Evolutionary conservation across 192 early-diverging fungal species (phyloP).

Genomic region (Coemansia umbellata): DNA sequence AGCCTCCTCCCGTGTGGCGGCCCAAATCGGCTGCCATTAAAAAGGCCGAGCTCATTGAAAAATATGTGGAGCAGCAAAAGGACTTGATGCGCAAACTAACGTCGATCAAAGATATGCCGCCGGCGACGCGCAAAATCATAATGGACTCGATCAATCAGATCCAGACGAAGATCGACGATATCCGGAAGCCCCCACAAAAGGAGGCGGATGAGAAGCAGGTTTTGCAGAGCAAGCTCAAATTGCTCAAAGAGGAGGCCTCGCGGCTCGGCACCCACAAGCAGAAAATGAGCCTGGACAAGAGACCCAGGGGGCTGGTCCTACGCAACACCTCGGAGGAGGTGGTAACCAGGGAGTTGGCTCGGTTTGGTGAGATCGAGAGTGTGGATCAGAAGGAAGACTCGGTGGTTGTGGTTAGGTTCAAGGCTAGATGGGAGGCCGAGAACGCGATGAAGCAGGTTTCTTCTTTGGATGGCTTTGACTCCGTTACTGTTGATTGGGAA

Average conservation of each 20-base stretch:
- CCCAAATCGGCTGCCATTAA: conserved; percentile 45
- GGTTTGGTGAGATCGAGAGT: conserved; percentile 38
- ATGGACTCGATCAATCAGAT: conserved; percentile 51
- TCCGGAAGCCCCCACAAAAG: conserved; percentile 14
- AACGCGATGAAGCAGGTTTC: conserved; percentile 25
- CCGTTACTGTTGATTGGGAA: conserved; percentile 32
- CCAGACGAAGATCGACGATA: conserved; percentile 33
- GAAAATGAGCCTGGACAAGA: conserved; percentile 42
- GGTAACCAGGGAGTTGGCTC: conserved; percentile 35
- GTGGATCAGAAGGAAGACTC: conserved; percentile 25
- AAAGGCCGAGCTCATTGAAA: conserved; percentile 46
- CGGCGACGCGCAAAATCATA: conserved; percentile 47
- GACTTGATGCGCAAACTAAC: conserved; percentile 46
- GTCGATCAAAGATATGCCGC: conserved; percentile 30
- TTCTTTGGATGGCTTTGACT: conserved; percentile 19
- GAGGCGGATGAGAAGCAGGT: conserved; percentile 18
- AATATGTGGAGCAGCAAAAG: conserved; percentile 46
- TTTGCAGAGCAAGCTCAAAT: conserved; percentile 31
- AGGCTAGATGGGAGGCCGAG: conserved; percentile 43
- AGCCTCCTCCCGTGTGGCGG: conserved; percentile 24
- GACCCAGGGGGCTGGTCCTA: conserved; percentile 37
- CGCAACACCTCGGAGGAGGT: conserved; percentile 21
- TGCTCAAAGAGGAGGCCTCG: conserved; percentile 22
- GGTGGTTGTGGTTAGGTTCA: conserved; percentile 5
- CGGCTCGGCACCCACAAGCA: conserved; percentile 12